A percentile compares a stretch with the other conserved stretches of the same genome.
Evolutionary conservation across 176 grass and related monocot genomes (phyloP).

Genomic region (Phoenix roebelenii): DNA sequence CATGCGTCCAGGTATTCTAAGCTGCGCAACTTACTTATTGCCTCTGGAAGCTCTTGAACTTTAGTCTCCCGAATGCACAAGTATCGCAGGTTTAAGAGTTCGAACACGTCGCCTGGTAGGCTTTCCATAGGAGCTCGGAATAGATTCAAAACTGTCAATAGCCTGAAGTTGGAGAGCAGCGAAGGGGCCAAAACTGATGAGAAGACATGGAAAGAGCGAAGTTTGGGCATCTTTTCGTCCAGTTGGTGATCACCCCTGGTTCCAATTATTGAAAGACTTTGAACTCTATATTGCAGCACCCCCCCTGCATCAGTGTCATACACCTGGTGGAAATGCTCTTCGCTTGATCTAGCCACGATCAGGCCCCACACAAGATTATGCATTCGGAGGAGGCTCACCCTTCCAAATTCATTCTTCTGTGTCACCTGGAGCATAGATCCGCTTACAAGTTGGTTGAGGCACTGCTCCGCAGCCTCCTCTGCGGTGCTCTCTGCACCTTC

Average conservation of each 20-base stretch:
- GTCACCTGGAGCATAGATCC: constrained; percentile 16
- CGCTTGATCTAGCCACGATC: constrained; percentile 5
- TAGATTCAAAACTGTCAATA: constrained; percentile 27
- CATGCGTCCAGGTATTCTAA: constrained; percentile 16
- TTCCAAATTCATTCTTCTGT: constrained; percentile 14
- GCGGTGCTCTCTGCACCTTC: not conserved
- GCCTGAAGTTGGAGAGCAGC: constrained; percentile 19
- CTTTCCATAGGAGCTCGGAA: constrained; percentile 19
- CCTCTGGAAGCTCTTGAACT: constrained; percentile 10
- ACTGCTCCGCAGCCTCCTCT: constrained; percentile 26
- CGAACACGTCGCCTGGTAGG: constrained; percentile 22
- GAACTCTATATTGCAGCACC: too few relatives aligned
- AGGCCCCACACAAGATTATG: constrained; percentile 25
- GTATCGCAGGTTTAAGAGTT: constrained; percentile 33
- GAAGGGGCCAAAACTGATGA: constrained; percentile 15
- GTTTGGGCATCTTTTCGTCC: not conserved
- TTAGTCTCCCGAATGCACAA: constrained; percentile 26
- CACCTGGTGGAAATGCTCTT: constrained; percentile 12
- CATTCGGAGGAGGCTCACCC: constrained; percentile 15
- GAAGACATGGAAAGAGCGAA: constrained; percentile 30
- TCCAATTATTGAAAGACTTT: too few relatives aligned
- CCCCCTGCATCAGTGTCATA: not conserved
- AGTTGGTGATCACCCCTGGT: too few relatives aligned
- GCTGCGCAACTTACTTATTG: constrained; percentile 27
- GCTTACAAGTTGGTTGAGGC: constrained; percentile 11